Base-by-base conservation (phyloP, 371 early-diverging fungal species). In the Choanephora cucurbitarum region DNA sequence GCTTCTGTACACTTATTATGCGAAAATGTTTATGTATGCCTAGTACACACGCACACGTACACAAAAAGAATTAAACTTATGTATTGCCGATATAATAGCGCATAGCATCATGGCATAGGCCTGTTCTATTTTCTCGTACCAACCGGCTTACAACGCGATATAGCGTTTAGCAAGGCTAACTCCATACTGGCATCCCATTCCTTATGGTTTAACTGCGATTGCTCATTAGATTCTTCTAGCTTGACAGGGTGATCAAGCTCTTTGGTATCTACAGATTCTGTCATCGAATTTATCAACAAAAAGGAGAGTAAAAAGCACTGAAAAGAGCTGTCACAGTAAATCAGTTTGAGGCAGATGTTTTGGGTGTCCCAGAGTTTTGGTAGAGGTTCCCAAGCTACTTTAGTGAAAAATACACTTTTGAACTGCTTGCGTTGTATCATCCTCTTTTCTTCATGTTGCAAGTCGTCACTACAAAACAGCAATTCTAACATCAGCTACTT, bases 1-100 rank as follows among this genome's bases (percentile, higher is more conserved):
- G 78, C 21, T 65, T 76, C 49, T 83, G 82, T 17, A 85, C 74
- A 55, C 81, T 82, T 40, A 85, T 73, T 48, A 85, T 81, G 17
- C 85, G 68, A 58, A 85, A 85, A 50, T 85, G 83, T 50, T 80
- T 83, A 54, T 85, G 85, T 56, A 82, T 79, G 5, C 85, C 85
- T 85, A 44, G 31, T 5, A 44, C 34, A 28, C 2, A 15, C 5
- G 3, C 34, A 28, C 2, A 15, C 5, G 3, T 13, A 39, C 2
- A 28, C 3, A 28, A 28, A 28, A 28, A 28, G 28, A 28, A 28
- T 28, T 28, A 28, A 28, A 7, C 28, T 28, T 28, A 28, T 7
- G 7, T 28, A 28, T 28, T 28, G 28, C 28, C 28, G 28, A 28
- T 7, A 28, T 28, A 28, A 5, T 3, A 7, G 7, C 28, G 7